Evolutionary conservation across 1,284 basidiomycete species (phyloP), one percentile per base, ranked within the genome.

Genomic region (Ceratobasidium sp.): DNA sequence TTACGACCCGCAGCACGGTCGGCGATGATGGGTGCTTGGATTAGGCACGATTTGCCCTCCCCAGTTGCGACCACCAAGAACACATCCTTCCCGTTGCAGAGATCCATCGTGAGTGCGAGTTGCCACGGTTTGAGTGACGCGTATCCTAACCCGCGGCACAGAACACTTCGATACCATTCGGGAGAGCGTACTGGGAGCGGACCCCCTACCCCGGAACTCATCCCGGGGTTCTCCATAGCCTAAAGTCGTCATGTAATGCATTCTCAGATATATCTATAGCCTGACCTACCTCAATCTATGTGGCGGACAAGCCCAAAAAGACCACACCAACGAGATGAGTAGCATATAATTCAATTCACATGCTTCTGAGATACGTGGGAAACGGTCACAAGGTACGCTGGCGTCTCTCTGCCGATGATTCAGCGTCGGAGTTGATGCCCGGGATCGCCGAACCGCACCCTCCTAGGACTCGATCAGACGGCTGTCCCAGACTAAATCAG

Each of bases 61-160:
- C 64, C 64, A 49, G 64, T 66, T 25, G n/a, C 44, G 32, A 49
- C 29, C 11, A 66, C 29, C 7, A 66, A n/a, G 32, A 66, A 66
- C 19, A 49, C 46, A 32, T 66, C 64, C n/a, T 51, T 25, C 19
- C 64, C 64, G 15, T 29, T 49, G 22, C 64, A 66, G 6, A 66
- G n/a, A 3, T 13, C 43, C 40, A 66, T 66, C 11, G 29, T 34
- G 40, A 37, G 22, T 49, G n/a, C 19, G 6, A 46, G 22, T n/a
- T 66, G 64, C 64, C 64, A 66, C 7, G 6, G 7, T 46, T 49
- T 66, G 44, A 49, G 40, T 17, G 25, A 6, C 43, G 4, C 5
- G 46, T 49, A 66, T 13, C 43, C 64, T 3, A 66, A 9, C 43
- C 3, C 11, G 6, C 49, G 46, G 43, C 64, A 66, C 11, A 66